These are phyloP conservation scores for Peltaster fructicola DNA, from an alignment of 2,329 filamentous ascomycete genomes.

Conservation along the genomic window DNA sequence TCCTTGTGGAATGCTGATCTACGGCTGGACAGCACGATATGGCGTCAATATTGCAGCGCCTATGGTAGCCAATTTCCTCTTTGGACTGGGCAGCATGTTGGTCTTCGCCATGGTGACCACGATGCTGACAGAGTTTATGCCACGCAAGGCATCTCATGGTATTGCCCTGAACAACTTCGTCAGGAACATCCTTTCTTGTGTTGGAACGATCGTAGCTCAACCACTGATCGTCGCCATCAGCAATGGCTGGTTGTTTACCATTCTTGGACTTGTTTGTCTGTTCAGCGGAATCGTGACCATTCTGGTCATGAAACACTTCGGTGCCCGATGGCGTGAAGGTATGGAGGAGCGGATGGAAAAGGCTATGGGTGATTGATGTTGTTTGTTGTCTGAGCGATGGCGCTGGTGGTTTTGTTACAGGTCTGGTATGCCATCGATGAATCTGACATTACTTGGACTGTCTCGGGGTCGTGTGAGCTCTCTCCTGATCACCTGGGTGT, in stretches of 20 bases:
- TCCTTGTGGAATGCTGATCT: conserved; percentile 53
- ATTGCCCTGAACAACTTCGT: conserved; percentile 72
- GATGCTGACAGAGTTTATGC: conserved; percentile 75
- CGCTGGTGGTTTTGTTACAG: conserved; percentile 2
- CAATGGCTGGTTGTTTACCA: conserved; percentile 60
- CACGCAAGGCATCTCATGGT: conserved; percentile 48
- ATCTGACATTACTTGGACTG: too few species aligned
- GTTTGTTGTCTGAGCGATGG: conserved; percentile 2
- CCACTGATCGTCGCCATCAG: conserved; percentile 56
- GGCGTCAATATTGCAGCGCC: conserved; percentile 27
- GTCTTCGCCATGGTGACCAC: conserved; percentile 57
- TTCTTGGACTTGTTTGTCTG: conserved; percentile 18
- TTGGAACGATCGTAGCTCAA: conserved; percentile 50
- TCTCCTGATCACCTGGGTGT: too few species aligned
- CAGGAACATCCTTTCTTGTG: conserved; percentile 59
- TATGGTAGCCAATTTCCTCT: conserved; percentile 28
- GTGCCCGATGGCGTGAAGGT: conserved; percentile 14
- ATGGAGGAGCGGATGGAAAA: conserved; percentile 16
- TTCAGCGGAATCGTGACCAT: conserved; percentile 13
- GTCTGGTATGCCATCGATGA: too few species aligned
- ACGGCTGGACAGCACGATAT: conserved; percentile 55
- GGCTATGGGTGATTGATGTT: conserved; percentile 11
- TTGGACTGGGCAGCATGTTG: conserved; percentile 63
- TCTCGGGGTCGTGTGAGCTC: too few species aligned
- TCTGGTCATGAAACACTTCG: conserved; percentile 19